Evolutionary conservation across 805 yeast species (phyloP), one percentile per base, ranked within the genome.

Genomic region (Saccharomycopsis selenospora): DNA sequence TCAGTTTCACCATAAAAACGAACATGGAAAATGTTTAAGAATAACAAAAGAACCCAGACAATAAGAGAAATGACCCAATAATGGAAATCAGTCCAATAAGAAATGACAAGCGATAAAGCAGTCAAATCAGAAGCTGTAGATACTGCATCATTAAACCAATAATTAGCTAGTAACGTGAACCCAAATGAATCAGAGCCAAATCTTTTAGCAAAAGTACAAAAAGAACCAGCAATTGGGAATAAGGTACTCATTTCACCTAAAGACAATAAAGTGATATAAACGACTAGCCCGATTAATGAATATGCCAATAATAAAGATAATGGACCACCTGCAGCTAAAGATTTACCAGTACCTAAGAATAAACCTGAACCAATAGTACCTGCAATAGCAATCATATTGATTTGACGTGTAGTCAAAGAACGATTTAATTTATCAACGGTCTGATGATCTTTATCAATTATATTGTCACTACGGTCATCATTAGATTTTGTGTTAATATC

Each of bases 181-280:
- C 90, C 91, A 29, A 80, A 62, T 4, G 90, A 76, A 13, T 81
- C 82, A 2, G 84, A 77, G 27, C 81, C 62, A 68, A 81, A 83
- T 56, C 83, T 70, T 5, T 82, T 69, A 18, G 81, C 73, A 61
- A 82, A 83, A 42, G 80, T 84, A 25, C 84, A 76, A 64, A 83
- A 80, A 0, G 88, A 80, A 1, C 79, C 71, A 3, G 82, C 68
- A 62, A 41, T 74, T 6, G 90, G 90, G 14, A 83, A 79, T 55
- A 73, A 80, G 7, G 89, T 82, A 45, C 89, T 88, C 90, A 84
- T 81, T 63, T 84, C 91, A 58, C 89, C 90, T 49, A 84, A 66
- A 3, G 83, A 74, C 60, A 82, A 62, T 74, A 77, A 72, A 8
- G 79, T 78, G 53, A 72, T 60, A 54, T 72, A 77, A 2, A 77